Percentiles rank a stretch among this genome's conserved stretches.
These are phyloP conservation scores for Ceratocystis papillata DNA, from an alignment of 2,329 filamentous ascomycete species.

Conservation along the genomic window DNA sequence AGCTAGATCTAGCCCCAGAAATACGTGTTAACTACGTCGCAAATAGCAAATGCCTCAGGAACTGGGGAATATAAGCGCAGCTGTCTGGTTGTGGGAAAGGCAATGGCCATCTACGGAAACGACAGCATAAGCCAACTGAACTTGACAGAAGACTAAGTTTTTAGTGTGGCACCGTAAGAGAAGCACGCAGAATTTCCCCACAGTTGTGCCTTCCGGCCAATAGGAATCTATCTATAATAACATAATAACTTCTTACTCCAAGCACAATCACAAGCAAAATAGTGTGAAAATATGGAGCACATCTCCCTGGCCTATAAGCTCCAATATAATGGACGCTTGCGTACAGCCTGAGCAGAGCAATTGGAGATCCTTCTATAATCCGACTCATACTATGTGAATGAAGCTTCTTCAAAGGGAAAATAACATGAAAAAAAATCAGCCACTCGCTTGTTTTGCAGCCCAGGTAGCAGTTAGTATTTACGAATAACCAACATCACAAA, in stretches of 20 bases:
- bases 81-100: too few relatives aligned
- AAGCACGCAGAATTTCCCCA: background rate
- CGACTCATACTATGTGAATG: background rate
- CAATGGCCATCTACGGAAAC: too few relatives aligned
- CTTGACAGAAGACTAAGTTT: background rate
- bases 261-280: background rate
- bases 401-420: background rate
- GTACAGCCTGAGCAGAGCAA: too few relatives aligned
- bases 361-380: too few relatives aligned
- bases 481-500: background rate
- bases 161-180: background rate
- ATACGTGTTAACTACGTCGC: too few relatives aligned
- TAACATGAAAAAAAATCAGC: background rate
- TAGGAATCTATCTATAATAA: background rate
- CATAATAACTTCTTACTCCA: background rate
- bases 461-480: background rate
- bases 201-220: background rate
- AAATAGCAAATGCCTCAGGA: too few relatives aligned
- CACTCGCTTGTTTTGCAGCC: too few relatives aligned
- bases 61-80: too few relatives aligned
- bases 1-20: too few relatives aligned
- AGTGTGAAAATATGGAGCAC: background rate
- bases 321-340: too few relatives aligned
- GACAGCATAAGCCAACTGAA: too few relatives aligned
- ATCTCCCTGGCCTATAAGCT: background rate